A percentile compares a stretch with the other conserved stretches of the same genome.
phyloP scores from a whole-genome alignment of 495 filamentous ascomycete genomes.

The Oidiodendron maius region DNA sequence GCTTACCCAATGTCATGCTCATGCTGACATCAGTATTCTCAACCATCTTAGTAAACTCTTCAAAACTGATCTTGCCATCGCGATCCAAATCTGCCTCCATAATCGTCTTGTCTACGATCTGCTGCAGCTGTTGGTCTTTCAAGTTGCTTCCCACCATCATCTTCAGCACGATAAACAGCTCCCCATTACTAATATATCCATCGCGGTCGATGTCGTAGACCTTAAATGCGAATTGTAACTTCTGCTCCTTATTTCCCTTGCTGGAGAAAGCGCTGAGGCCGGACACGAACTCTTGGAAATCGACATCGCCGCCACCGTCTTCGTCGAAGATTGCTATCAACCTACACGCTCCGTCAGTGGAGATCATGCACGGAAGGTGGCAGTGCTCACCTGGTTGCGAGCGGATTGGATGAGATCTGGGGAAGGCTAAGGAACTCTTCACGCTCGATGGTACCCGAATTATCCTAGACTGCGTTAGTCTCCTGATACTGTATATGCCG shows the following conservation, averaged over 20 bases:
- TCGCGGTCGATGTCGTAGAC: slow-evolving; percentile 99
- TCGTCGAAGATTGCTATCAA: slow-evolving; percentile 99
- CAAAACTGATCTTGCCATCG: slow-evolving; percentile 98
- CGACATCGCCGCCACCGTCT: slow-evolving; percentile 94
- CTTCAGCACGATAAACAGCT: slow-evolving; percentile 98
- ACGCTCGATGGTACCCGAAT: slow-evolving; percentile 95
- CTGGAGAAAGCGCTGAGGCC: slow-evolving; percentile 91
- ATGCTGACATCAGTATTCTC: slow-evolving; percentile 95
- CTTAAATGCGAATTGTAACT: slow-evolving; percentile 95
- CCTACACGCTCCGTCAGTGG: slow-evolving; percentile 34
- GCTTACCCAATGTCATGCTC: slow-evolving; percentile 95
- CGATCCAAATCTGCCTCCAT: slow-evolving; percentile 97
- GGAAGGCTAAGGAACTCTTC: slow-evolving; percentile 97
- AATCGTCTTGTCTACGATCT: slow-evolving; percentile 99
- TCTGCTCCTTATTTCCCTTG: slow-evolving; percentile 99
- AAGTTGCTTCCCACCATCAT: slow-evolving; percentile 99
- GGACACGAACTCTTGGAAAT: slow-evolving; percentile 98
- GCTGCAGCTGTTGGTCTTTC: slow-evolving; percentile 98
- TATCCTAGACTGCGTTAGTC: slow-evolving; percentile 55
- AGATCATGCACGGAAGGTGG: slow-evolving; percentile 1
- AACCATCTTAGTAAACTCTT: slow-evolving; percentile 98
- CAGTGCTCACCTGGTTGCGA: slow-evolving; percentile 72
- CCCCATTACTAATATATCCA: slow-evolving; percentile 97
- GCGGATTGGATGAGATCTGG: slow-evolving; percentile 95
- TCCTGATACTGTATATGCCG: too few species aligned